Evolutionary conservation across 129 eudicot genomes (phyloP).

Genomic region (Escallonia herrerae): DNA sequence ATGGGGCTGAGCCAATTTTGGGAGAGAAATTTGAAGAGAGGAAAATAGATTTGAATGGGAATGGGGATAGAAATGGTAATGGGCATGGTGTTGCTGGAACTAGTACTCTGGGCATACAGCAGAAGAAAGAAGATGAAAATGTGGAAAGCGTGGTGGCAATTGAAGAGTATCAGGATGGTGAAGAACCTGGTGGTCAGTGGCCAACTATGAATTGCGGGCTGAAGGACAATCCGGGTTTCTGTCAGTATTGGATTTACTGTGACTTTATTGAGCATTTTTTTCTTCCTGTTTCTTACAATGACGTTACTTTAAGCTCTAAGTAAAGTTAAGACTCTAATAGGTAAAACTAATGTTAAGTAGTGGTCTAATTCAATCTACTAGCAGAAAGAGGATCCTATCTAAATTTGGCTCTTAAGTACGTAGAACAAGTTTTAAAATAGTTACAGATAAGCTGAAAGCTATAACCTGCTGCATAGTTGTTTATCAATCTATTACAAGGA

Average conservation of each 20-base stretch:
- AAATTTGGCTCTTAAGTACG: too few species aligned
- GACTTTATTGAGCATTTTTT: background rate
- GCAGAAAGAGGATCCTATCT: too few species aligned
- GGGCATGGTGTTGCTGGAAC: conserved; percentile 12
- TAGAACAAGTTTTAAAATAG: too few species aligned
- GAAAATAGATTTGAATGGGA: conserved; percentile 16
- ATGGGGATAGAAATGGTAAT: conserved; percentile 21
- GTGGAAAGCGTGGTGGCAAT: conserved; percentile 7
- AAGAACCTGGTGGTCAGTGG: conserved; percentile 28
- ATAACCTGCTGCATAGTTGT: background rate
- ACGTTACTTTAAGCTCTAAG: background rate
- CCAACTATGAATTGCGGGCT: conserved; percentile 58
- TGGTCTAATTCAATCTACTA: too few species aligned
- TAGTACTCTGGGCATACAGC: conserved; percentile 12
- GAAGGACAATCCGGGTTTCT: conserved; percentile 80
- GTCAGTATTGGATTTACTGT: conserved; percentile 36
- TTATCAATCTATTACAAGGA: background rate
- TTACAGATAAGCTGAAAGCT: too few species aligned
- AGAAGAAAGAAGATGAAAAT: conserved; percentile 35
- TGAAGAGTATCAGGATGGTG: conserved; percentile 40
- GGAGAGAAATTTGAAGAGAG: conserved; percentile 13
- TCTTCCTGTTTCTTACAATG: background rate
- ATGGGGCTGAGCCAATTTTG: conserved; percentile 32
- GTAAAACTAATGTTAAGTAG: too few species aligned
- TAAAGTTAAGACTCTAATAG: too few species aligned